Evolutionary conservation across 108 stramenopile genomes (phyloP).

Genomic region (Pseudonitzschia delicatissima): DNA sequence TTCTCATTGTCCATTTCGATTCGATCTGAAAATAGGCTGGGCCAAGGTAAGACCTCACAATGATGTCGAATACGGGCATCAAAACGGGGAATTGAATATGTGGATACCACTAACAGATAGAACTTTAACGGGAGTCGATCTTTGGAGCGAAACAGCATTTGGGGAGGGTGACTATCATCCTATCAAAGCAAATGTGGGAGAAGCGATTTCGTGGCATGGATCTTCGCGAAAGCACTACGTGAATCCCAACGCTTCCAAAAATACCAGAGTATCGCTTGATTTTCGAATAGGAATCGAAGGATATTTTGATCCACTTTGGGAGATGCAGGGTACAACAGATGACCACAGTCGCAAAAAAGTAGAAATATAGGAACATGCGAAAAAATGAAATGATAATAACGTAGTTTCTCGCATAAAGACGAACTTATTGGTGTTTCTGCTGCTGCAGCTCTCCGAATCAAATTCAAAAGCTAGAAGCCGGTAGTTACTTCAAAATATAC

Average conservation of each 20-base stretch:
- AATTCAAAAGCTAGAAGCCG: no score
- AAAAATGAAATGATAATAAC: no score
- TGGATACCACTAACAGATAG: slow-evolving; percentile 83
- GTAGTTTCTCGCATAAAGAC: no score
- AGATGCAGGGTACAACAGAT: slow-evolving; percentile 82
- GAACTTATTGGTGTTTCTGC: no score
- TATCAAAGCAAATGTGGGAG: slow-evolving; percentile 55
- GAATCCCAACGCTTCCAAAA: slow-evolving; percentile 60
- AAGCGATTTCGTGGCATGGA: slow-evolving; percentile 81
- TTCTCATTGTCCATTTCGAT: not conserved
- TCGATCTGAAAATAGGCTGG: slow-evolving; percentile 20
- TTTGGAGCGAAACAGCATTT: slow-evolving; percentile 62
- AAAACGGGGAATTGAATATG: slow-evolving; percentile 88
- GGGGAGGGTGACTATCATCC: slow-evolving; percentile 67
- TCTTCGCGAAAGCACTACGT: slow-evolving; percentile 79
- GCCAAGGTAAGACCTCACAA: slow-evolving; percentile 73
- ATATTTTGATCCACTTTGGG: slow-evolving; percentile 83
- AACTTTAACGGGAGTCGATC: slow-evolving; percentile 61
- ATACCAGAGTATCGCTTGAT: slow-evolving; percentile 79
- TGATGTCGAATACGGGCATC: slow-evolving; percentile 89
- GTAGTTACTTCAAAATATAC: no score
- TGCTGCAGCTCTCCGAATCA: no score
- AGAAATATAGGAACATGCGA: no score
- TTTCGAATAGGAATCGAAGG: slow-evolving; percentile 88
- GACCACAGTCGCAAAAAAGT: slow-evolving; percentile 75